A percentile compares a stretch with the other conserved stretches of the same genome.
Evolutionary conservation across 441 rosid species (phyloP).

Genomic region (Cnidoscolus chayamansa): DNA sequence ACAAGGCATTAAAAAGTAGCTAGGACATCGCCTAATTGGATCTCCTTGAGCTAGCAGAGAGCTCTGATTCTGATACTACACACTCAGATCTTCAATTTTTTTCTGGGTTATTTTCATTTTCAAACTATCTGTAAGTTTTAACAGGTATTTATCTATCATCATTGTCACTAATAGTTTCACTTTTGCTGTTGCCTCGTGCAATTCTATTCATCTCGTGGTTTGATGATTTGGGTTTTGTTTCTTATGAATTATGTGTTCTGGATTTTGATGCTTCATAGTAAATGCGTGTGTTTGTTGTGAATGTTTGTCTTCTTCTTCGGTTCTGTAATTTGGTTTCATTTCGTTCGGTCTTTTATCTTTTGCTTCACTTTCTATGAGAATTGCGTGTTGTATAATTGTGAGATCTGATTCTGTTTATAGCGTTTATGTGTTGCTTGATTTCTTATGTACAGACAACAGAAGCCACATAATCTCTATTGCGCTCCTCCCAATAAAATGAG

Average conservation of each 20-base stretch:
- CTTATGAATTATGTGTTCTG: not conserved
- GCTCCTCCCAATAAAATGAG: not conserved
- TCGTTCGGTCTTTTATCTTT: not conserved
- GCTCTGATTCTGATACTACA: not conserved
- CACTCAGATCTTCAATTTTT: not conserved
- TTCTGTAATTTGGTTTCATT: not conserved
- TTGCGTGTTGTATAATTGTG: not conserved
- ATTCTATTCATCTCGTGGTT: not conserved
- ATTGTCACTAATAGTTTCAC: not conserved
- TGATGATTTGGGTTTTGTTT: conserved; percentile 1
- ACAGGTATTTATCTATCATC: not conserved
- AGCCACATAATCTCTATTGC: not conserved
- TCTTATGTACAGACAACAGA: no score
- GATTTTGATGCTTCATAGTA: not conserved
- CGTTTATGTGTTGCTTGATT: not conserved
- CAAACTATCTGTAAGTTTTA: not conserved
- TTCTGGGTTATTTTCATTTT: conserved; percentile 9
- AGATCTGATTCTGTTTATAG: not conserved
- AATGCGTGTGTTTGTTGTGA: not conserved
- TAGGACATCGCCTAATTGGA: not conserved
- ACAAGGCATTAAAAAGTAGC: not conserved
- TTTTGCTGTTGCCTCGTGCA: not conserved
- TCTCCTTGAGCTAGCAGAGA: not conserved
- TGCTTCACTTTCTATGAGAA: not conserved
- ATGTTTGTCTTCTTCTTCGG: not conserved